Base-by-base conservation (phyloP, 2,329 filamentous ascomycete species). In the Phialocephala subalpina region DNA sequence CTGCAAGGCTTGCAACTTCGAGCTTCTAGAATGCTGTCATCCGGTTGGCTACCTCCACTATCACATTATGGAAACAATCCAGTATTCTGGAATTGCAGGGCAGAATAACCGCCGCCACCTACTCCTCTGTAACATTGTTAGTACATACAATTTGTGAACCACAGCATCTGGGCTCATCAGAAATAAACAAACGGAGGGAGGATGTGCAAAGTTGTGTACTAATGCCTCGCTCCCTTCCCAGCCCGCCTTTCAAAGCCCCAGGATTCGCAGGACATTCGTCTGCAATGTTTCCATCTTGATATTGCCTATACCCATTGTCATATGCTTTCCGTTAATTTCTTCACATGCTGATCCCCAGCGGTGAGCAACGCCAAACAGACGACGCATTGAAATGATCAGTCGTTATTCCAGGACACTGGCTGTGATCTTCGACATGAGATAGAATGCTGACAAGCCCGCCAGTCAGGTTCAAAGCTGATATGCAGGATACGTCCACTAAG, bases 351-450 rank as follows among this genome's bases (percentile, higher is more conserved):
- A 45, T 62, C 57, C 63, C 55, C 55, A 62, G 57, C 64, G 60
- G 45, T 45, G 65, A 57, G 63, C 55, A 55, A 59, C 59, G 22
- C 40, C 45, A 58, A 42, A 53, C 36, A 40, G 38, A 27, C 16
- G 47, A 18, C 27, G 49, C 52, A 61, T 55, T 57, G 29, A 63
- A 63, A 64, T 63, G 67, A 67, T 49, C 56, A 60, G 35, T 63
- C 60, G 63, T 58, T 62, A 60, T 69, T 33, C 57, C 66, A 59
- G 58, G 36, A 47, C 62, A 55, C 66, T 35, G 52, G 55, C 63
- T 64, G 63, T 70, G 67, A 69, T 70, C 67, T 70, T 59, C 63
- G 40, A 60, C 38, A 20, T 65, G n/a, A 53, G 61, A 60, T 63
- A 62, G 64, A 49, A 55, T 35, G 55, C 38, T 59, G 22, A 27